Base-by-base conservation (phyloP, 768 basidiomycete genomes). In the Kwoniella newhampshirensis region DNA sequence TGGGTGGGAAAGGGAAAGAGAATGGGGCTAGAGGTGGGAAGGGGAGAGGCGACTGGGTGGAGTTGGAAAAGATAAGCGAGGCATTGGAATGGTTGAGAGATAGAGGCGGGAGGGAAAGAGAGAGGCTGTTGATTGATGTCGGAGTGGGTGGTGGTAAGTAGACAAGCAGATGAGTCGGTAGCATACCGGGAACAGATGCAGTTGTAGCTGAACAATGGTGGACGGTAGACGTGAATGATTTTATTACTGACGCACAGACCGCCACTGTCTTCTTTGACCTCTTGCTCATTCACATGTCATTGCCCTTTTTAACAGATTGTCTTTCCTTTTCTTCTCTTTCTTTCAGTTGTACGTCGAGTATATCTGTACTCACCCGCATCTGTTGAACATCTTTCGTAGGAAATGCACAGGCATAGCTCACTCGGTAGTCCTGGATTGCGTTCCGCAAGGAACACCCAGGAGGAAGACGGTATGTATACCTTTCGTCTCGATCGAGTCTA, bases 11-110 rank as follows among this genome's bases (percentile, higher is more conserved):
- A 28, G 59, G 57, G 6, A 41, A 32, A 35, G 54, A 50, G 27
- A 45, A 51, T 23, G 68, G 63, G 15, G 62, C 54, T 25, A 56
- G 64, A 45, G 53, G 58, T 6, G 66, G 63, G 21, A 52, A 41
- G 30, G 54, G 51, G 12, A 71, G 67, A 55, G 60, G 70, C 37
- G 65, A 59, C 25, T 88, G 87, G 87, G 72, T 64, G 0, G 87
- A 88, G 67, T 79, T 87, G 57, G 81, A 85, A 64, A 87, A 86
- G 68, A 81, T 87, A 0, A 84, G 84, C 0, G 84, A 87, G 64
- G 85, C 85, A 0, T 80, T 88, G 2, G 84, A 85, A 47, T 84
- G 83, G 73, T 85, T 88, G 85, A 79, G 79, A 53, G 75, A 72
- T 49, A 70, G 84, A 21, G 85, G 84, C 2, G 76, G 82, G 50